A percentile compares a stretch with the other conserved stretches of the same genome.
Evolutionary conservation across 2,329 filamentous ascomycete species (phyloP).

Genomic region (Pseudodiploospora longispora): DNA sequence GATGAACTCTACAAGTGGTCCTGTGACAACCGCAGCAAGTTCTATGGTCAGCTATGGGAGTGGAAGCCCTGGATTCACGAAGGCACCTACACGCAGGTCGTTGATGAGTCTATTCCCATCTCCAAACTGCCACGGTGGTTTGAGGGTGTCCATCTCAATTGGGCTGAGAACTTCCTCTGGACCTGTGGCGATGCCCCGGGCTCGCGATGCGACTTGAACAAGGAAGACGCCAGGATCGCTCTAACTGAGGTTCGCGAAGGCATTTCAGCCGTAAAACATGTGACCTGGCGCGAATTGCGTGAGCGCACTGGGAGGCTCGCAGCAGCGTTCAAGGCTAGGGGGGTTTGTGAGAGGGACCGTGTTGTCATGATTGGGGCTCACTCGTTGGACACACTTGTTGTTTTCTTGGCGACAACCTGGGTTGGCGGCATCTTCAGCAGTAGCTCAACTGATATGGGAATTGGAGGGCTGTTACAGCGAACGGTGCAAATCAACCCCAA

Average conservation of each 20-base stretch:
- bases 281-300: constrained; percentile 63
- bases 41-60: constrained; percentile 59
- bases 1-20: constrained; percentile 65
- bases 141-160: constrained; percentile 64
- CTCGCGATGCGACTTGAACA: constrained; percentile 45
- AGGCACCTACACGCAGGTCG: constrained; percentile 49
- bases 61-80: constrained; percentile 53
- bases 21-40: constrained; percentile 49
- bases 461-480: constrained; percentile 67
- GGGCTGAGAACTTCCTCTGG: constrained; percentile 73
- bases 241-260: constrained; percentile 68
- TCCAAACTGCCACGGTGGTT: constrained; percentile 72
- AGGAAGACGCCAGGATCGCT: constrained; percentile 64
- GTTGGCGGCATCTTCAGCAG: constrained; percentile 70
- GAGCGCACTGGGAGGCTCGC: constrained; percentile 49
- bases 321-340: constrained; percentile 57
- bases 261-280: constrained; percentile 41
- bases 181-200: constrained; percentile 36
- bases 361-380: constrained; percentile 70
- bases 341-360: constrained; percentile 63
- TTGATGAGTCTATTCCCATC: constrained; percentile 64
- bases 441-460: constrained; percentile 76
- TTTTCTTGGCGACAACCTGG: constrained; percentile 62
- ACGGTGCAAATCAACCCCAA: constrained; percentile 67
- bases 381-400: constrained; percentile 62